Conservation (phyloP, 768 basidiomycete species). For the Pleurotus citrinopileatus region DNA sequence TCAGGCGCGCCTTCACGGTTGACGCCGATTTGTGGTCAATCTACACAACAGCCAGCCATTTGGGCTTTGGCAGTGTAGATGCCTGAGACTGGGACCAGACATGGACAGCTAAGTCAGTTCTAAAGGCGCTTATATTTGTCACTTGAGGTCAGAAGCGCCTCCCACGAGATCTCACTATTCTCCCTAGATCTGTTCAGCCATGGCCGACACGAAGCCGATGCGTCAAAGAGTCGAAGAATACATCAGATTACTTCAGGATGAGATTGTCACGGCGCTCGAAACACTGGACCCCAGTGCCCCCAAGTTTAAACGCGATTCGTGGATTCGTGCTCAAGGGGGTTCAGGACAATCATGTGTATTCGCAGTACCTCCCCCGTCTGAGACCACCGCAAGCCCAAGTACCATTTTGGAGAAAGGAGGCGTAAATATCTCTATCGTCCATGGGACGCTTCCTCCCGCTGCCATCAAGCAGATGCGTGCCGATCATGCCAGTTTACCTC, state of each 20-base stretch:
- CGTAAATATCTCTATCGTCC: constrained; percentile 90
- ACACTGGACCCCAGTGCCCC: constrained; percentile 69
- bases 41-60: too few species aligned
- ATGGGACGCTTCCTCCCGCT: constrained; percentile 82
- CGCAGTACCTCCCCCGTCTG: constrained; percentile 40
- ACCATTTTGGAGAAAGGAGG: constrained; percentile 92
- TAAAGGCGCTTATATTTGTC: too few species aligned
- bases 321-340: constrained; percentile 73
- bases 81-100: too few species aligned
- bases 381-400: constrained; percentile 23
- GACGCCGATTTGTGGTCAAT: too few species aligned
- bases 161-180: too few species aligned
- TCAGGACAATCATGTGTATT: constrained; percentile 85
- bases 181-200: too few species aligned
- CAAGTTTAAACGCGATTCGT: constrained; percentile 77
- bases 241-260: constrained; percentile 73
- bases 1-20: too few species aligned
- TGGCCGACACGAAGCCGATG: constrained; percentile 44
- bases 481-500: constrained; percentile 79
- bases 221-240: constrained; percentile 75
- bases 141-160: too few species aligned
- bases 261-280: constrained; percentile 78
- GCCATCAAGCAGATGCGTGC: constrained; percentile 95
- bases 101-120: too few species aligned
- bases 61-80: too few species aligned